Evolutionary conservation across 305 asterid species (phyloP).

Genomic region (Fraxinus xanthoxyloides): DNA sequence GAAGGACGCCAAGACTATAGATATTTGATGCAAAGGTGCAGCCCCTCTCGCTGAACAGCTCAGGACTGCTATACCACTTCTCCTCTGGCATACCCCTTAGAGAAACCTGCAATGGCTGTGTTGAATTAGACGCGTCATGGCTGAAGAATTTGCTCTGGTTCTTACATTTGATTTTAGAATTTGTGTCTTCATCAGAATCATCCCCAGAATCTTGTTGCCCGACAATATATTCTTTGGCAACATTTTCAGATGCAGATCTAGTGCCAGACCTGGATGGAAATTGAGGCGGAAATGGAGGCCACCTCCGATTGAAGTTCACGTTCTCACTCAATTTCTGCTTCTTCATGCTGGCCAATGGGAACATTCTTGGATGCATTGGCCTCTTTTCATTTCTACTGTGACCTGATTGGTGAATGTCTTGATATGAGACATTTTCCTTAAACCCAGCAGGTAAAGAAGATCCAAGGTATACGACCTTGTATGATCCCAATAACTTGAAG

Average conservation of each 20-base stretch:
- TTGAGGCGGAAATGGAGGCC: constrained; percentile 54
- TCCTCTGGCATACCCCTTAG: constrained; percentile 47
- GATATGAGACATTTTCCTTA: constrained; percentile 35
- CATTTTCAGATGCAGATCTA: constrained; percentile 35
- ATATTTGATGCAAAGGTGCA: constrained; percentile 80
- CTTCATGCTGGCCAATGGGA: constrained; percentile 41
- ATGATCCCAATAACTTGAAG: constrained; percentile 62
- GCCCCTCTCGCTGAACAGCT: constrained; percentile 53
- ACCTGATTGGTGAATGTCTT: constrained; percentile 34
- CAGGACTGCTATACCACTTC: constrained; percentile 91
- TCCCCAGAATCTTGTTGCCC: constrained; percentile 32
- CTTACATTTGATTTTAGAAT: constrained; percentile 32
- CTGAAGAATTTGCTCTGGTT: constrained; percentile 28
- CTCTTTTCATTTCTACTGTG: constrained; percentile 45
- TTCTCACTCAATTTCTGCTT: constrained; percentile 56
- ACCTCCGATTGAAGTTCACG: constrained; percentile 36
- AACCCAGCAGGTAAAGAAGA: constrained; percentile 33
- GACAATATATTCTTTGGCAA: constrained; percentile 23
- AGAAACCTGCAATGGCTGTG: constrained; percentile 39
- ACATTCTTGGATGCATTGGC: constrained; percentile 35
- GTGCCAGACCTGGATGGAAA: constrained; percentile 36
- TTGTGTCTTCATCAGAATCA: constrained; percentile 33
- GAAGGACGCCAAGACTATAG: constrained; percentile 85
- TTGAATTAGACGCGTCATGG: constrained; percentile 33
- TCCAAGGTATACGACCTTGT: constrained; percentile 61